phyloP scores from a whole-genome alignment of 2,329 filamentous ascomycete genomes.

The Grosmannia penicillata region DNA sequence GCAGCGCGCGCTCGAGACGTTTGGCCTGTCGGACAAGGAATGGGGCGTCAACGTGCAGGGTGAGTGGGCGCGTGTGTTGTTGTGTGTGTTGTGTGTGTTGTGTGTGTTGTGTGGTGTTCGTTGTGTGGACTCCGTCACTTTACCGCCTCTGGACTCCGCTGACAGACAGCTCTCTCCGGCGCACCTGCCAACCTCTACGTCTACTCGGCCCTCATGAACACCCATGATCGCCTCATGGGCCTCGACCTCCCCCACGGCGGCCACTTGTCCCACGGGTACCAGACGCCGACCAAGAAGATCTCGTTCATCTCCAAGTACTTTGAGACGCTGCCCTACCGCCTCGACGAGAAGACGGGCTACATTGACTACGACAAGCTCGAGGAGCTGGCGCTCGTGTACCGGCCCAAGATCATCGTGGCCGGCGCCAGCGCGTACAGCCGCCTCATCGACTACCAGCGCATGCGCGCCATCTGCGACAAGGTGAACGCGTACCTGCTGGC shows the following conservation, averaged over 20 bases:
- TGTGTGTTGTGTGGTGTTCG: constrained; percentile 3
- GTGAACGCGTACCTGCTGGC: constrained; percentile 83
- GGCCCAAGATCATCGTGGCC: constrained; percentile 89
- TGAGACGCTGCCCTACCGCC: constrained; percentile 88
- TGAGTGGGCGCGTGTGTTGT: constrained; percentile 32
- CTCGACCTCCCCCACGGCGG: constrained; percentile 93
- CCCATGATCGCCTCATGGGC: constrained; percentile 93
- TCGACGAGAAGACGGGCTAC: constrained; percentile 77
- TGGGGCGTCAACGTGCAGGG: constrained; percentile 97
- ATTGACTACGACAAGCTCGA: constrained; percentile 94
- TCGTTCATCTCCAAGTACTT: constrained; percentile 99
- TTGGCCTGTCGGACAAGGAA: constrained; percentile 66
- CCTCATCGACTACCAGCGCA: constrained; percentile 84
- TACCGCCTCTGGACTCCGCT: no score
- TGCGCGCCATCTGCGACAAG: constrained; percentile 84
- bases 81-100: not conserved
- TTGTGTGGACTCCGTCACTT: no score
- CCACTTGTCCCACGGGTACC: constrained; percentile 92
- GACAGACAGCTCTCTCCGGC: constrained; percentile 55
- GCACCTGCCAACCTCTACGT: constrained; percentile 72
- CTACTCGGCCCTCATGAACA: constrained; percentile 83
- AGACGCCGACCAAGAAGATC: constrained; percentile 87
- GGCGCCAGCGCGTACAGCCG: constrained; percentile 94
- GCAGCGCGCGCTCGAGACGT: constrained; percentile 75
- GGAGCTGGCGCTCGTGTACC: constrained; percentile 73